These are phyloP conservation scores for Neurospora sp. DNA, from an alignment of 495 filamentous ascomycete genomes.

Conservation along the genomic window DNA sequence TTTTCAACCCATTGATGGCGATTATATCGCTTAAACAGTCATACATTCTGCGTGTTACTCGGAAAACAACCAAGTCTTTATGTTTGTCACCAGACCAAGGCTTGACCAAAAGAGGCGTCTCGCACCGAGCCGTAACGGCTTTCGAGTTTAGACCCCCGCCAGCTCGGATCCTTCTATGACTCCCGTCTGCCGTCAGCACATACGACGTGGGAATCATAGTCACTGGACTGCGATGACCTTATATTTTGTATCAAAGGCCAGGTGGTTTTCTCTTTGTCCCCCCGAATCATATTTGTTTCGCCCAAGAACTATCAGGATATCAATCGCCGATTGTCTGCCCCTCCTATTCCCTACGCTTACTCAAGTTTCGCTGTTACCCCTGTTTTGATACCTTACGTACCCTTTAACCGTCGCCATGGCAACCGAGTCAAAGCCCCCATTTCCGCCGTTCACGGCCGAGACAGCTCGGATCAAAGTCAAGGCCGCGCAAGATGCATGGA, in stretches of 20 bases:
- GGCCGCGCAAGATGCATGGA: constrained; percentile 77
- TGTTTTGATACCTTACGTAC: neutral
- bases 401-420: constrained; percentile 4
- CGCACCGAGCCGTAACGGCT: neutral
- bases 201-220: neutral
- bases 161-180: neutral
- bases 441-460: constrained; percentile 72
- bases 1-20: too few species aligned
- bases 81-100: neutral
- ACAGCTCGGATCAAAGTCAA: constrained; percentile 75
- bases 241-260: neutral
- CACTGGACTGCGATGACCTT: neutral
- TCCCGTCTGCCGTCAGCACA: neutral
- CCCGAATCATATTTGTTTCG: too few species aligned
- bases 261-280: too few species aligned
- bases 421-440: constrained; percentile 28
- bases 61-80: neutral
- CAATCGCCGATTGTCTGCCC: too few species aligned
- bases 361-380: neutral
- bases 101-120: neutral
- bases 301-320: too few species aligned
- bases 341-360: neutral
- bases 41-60: neutral
- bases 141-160: neutral
- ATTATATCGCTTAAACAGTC: too few species aligned